Base-by-base conservation (phyloP, 2,329 filamentous ascomycete species). In the Fusarium vanettenii region DNA sequence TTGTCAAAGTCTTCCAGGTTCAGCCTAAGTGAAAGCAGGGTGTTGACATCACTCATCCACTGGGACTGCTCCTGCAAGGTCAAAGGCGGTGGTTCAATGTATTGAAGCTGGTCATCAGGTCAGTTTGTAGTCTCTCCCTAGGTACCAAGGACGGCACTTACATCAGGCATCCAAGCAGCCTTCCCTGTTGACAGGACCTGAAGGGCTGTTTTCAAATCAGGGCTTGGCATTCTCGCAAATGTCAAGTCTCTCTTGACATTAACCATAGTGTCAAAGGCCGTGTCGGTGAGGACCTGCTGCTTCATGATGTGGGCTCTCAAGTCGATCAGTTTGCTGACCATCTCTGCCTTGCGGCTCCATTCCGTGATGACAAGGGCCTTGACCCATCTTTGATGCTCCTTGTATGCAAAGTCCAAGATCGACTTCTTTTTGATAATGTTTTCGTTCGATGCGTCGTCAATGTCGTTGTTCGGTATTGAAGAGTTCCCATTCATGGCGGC, bases 281-380 rank as follows among this genome's bases (percentile, higher is more conserved):
- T 81, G 67, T 89, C 87, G 77, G 92, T 95, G 45, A 88, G 84
- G 56, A 87, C 83, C 71, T 91, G 88, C 78, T 93, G 89, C 67
- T 86, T 84, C 67, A 91, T 88, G 71, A 97, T 87, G 86, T 96
- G 95, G 29, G 89, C 88, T 80, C 93, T 94, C 74, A 99, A 85
- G 79, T 98, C 95, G 75, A 98, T 97, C 70, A 98, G 88, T 82
- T 93, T 95, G 85, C 93, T 93, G 76, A 98, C 94, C 76, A 93
- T 91, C 43, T 91, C 88, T 37, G 93, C 91, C 81, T 94, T 92
- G 79, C 93, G 90, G 80, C 93, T 94, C 97, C 97, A 99, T 83
- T 97, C 93, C 2, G 93, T 92, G 56, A 99, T 92, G 25, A 99
- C 95, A 22, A 98, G 87, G 9, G 95, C 90, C 85, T 99, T 98